These are phyloP conservation scores for Termitomyces sp. DNA, from an alignment of 768 basidiomycete species.

Conservation along the genomic window DNA sequence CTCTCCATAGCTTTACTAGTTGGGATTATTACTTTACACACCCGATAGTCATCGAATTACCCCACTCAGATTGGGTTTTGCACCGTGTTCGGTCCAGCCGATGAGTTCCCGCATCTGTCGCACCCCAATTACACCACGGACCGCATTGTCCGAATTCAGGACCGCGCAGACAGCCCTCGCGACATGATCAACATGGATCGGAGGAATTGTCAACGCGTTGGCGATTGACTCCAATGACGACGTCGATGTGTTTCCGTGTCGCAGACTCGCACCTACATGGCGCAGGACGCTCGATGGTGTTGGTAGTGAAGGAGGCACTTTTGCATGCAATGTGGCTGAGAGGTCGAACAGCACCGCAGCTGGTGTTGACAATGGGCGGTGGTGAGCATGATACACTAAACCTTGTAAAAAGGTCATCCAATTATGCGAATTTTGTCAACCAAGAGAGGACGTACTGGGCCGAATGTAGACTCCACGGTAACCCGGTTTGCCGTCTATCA, in stretches of 20 bases:
- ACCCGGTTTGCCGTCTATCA: slow-evolving; percentile 36
- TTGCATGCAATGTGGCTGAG: slow-evolving; percentile 66
- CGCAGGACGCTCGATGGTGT: slow-evolving; percentile 64
- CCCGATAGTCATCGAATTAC: neutral
- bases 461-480: slow-evolving; percentile 79
- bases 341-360: slow-evolving; percentile 80
- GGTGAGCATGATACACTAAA: slow-evolving; percentile 93
- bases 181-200: slow-evolving; percentile 95
- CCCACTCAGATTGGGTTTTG: neutral
- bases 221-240: slow-evolving; percentile 64
- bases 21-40: neutral
- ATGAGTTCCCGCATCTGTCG: slow-evolving; percentile 69
- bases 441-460: slow-evolving; percentile 60
- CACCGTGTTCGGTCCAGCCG: slow-evolving; percentile 42
- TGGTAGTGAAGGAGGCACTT: slow-evolving; percentile 49
- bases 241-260: slow-evolving; percentile 17
- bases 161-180: slow-evolving; percentile 75
- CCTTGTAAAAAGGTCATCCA: slow-evolving; percentile 39
- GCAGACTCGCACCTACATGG: slow-evolving; percentile 35
- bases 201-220: slow-evolving; percentile 77
- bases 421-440: slow-evolving; percentile 1
- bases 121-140: slow-evolving; percentile 67
- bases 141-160: slow-evolving; percentile 41
- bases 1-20: neutral
- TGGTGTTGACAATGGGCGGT: slow-evolving; percentile 84